Base-by-base conservation (phyloP, 768 basidiomycete genomes). In the Lactarius akahatsu region DNA sequence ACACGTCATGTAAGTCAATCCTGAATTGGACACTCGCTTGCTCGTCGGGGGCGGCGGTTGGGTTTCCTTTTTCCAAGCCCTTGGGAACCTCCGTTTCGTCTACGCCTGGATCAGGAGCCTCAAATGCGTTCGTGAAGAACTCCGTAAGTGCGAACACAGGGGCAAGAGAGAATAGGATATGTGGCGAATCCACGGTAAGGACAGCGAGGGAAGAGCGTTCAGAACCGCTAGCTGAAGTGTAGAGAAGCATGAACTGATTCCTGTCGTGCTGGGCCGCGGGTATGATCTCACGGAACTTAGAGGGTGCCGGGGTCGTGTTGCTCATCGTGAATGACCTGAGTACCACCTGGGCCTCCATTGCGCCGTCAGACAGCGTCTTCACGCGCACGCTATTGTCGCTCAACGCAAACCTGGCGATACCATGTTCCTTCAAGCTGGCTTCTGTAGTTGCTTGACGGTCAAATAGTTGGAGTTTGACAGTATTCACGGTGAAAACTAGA, bases 241-340 rank as follows among this genome's bases (percentile, higher is more conserved):
- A 98, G 38, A 97, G 83, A 20, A 97, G 74, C 92, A 96, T 97
- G 74, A 98, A 90, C 72, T 97, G 94, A 66, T 96, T 95, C 59
- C 91, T 81, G 66, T 89, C 85, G 71, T 97, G 94, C 64, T 88
- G 85, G 16, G 93, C 90, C 6, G 94, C 89, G 15, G 97, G 96
- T 67, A 99, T 92, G 64, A 99, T 95, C 76, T 98, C 96, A 50
- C 95, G 86, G 80, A 95, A 98, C 72, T 85, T 89, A 30, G 93
- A 91, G 57, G 80, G 80, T 8, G 93, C 92, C 0, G 91, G 85
- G 61, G 89, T 83, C 2, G 89, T 98, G 74, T 96, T 96, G 75
- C 84, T 87, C 82, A 98, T 89, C 0, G 94, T 94, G 73, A 98
- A 89, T 0, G 96, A 96, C 71, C 88, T 86, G n/a, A 98, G 77